A percentile compares a stretch with the other conserved stretches of the same genome.
Conservation (phyloP, 768 basidiomycete species). For the Coprinopsis strossmayeri region DNA sequence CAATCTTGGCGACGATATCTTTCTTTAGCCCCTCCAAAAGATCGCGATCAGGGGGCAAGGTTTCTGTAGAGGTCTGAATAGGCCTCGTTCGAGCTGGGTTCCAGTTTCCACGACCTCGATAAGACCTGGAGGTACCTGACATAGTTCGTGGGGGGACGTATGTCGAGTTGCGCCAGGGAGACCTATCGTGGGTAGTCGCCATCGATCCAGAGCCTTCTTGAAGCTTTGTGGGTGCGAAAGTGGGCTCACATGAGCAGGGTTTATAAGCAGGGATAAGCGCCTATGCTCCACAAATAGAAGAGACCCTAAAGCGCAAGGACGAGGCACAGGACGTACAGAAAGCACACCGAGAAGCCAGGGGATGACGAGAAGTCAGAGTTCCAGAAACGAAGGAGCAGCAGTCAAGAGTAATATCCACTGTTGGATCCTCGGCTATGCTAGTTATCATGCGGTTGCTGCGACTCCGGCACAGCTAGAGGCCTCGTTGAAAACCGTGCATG, state of each 20-base stretch:
- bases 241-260: not conserved
- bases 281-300: constrained; percentile 4
- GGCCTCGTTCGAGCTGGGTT: constrained; percentile 9
- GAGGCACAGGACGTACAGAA: constrained; percentile 2
- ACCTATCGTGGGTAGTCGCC: constrained; percentile 4
- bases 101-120: not conserved
- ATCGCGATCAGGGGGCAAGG: constrained; percentile 26
- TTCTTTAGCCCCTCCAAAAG: constrained; percentile 28
- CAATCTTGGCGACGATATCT: constrained; percentile 21
- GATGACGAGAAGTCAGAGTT: not conserved
- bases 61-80: not conserved
- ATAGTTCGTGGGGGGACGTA: not conserved
- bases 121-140: not conserved
- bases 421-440: no score
- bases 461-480: not conserved
- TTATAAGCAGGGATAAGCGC: constrained; percentile 6
- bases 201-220: not conserved
- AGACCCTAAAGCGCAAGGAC: not conserved
- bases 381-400: no score
- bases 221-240: not conserved
- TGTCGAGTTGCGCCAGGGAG: constrained; percentile 9
- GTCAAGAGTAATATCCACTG: not conserved
- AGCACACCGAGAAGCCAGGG: not conserved
- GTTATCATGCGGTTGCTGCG: no score
- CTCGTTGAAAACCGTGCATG: not conserved